A percentile compares a stretch with the other conserved stretches of the same genome.
These are phyloP conservation scores for Ceratocystis eucalypticola DNA, from an alignment of 2,329 filamentous ascomycete genomes.

Conservation along the genomic window DNA sequence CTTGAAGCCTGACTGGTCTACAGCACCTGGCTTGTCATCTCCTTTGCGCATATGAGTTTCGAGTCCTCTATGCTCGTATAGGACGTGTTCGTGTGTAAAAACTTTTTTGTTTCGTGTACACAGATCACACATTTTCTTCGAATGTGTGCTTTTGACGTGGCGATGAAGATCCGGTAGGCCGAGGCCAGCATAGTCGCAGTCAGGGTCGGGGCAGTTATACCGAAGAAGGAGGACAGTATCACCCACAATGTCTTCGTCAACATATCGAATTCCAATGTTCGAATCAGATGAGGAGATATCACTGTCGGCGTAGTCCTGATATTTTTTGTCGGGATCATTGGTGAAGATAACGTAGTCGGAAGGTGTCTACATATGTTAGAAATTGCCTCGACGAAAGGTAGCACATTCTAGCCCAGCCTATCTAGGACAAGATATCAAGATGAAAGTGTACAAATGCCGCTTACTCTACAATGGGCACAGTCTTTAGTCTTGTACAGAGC, in stretches of 20 bases:
- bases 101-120: constrained; percentile 93
- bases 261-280: constrained; percentile 83
- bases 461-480: constrained; percentile 85
- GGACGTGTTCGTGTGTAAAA: constrained; percentile 92
- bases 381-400: not conserved
- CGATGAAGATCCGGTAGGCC: constrained; percentile 46
- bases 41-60: constrained; percentile 80
- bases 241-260: constrained; percentile 75
- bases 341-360: constrained; percentile 82
- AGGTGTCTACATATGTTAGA: constrained; percentile 37
- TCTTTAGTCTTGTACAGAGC: constrained; percentile 93
- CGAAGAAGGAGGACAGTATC: constrained; percentile 77
- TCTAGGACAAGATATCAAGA: not conserved
- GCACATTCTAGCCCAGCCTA: not conserved
- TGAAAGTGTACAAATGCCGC: constrained; percentile 25
- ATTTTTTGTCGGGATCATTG: constrained; percentile 67
- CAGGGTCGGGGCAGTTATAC: constrained; percentile 84
- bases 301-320: constrained; percentile 60
- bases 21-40: constrained; percentile 77
- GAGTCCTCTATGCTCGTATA: constrained; percentile 71
- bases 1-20: constrained; percentile 90
- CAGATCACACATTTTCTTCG: constrained; percentile 81
- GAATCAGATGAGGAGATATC: constrained; percentile 71
- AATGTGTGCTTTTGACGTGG: constrained; percentile 70
- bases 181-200: constrained; percentile 69